phyloP scores from a whole-genome alignment of 1,139 yeast genomes.

The Yamadazyma dushanensis region DNA sequence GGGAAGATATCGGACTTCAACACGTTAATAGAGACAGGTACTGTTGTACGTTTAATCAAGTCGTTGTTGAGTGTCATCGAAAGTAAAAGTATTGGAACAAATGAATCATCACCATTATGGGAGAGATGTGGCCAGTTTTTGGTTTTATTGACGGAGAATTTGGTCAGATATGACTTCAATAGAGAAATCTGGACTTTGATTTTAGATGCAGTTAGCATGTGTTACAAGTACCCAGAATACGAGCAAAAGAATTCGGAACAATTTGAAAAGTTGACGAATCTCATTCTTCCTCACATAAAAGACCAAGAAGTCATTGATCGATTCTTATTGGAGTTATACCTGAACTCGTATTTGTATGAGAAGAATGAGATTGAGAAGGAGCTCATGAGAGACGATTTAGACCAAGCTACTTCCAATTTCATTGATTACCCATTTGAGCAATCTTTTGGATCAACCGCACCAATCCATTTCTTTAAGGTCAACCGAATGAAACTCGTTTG shows the following conservation, averaged over 20 bases:
- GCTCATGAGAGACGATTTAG: slow-evolving; percentile 13
- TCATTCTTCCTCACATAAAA: slow-evolving; percentile 41
- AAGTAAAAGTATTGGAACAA: slow-evolving; percentile 39
- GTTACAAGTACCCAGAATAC: slow-evolving; percentile 35
- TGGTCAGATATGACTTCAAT: slow-evolving; percentile 15
- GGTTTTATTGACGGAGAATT: slow-evolving; percentile 18
- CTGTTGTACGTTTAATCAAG: slow-evolving; percentile 31
- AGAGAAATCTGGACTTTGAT: slow-evolving; percentile 48
- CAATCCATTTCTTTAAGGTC: slow-evolving; percentile 23
- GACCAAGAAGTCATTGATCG: slow-evolving; percentile 32
- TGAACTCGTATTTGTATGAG: slow-evolving; percentile 38
- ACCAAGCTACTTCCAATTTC: slow-evolving; percentile 18
- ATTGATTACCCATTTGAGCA: slow-evolving; percentile 24
- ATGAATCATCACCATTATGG: slow-evolving; percentile 39
- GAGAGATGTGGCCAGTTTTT: slow-evolving; percentile 39
- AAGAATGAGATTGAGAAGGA: slow-evolving; percentile 29
- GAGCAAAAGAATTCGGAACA: slow-evolving; percentile 52
- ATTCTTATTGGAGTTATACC: slow-evolving; percentile 37
- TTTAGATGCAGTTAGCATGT: slow-evolving; percentile 41
- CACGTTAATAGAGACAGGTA: slow-evolving; percentile 45
- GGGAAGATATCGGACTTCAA: slow-evolving; percentile 27
- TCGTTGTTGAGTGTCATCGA: slow-evolving; percentile 28
- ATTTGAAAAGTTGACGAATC: slow-evolving; percentile 41
- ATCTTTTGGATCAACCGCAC: slow-evolving; percentile 36
- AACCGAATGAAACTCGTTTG: slow-evolving; percentile 32